A percentile compares a stretch with the other conserved stretches of the same genome.
phyloP scores from a whole-genome alignment of 73 alveolate species.

The Paramecium tetraurelia region DNA sequence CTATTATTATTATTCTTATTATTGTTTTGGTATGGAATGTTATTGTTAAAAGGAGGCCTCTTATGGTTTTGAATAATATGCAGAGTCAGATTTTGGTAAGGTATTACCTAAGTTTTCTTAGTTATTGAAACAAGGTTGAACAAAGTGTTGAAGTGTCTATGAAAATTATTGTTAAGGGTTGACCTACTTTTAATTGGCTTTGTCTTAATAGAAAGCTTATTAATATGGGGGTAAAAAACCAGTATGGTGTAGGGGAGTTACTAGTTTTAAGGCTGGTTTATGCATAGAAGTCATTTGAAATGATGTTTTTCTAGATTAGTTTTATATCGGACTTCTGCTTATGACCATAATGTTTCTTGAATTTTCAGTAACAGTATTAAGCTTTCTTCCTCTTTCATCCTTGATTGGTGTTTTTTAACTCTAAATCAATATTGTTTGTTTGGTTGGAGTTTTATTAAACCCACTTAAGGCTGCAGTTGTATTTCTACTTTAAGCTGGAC shows the following conservation, averaged over 20 bases:
- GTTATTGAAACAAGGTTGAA: not conserved
- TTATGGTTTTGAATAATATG: not conserved
- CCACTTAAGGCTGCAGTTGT: not conserved
- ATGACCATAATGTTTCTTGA: not conserved
- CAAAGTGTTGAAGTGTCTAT: not conserved
- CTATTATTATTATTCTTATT: not conserved
- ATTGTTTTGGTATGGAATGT: not conserved
- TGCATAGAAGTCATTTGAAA: not conserved
- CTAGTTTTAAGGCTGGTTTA: not conserved
- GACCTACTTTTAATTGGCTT: not conserved
- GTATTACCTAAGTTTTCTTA: not conserved
- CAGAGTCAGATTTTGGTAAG: not conserved
- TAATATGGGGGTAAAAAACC: not conserved
- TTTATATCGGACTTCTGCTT: not conserved
- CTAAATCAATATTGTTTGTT: not conserved
- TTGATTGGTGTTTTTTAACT: not conserved
- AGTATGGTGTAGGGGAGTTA: not conserved
- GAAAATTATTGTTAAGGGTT: not conserved
- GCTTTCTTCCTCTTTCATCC: not conserved
- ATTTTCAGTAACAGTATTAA: not conserved
- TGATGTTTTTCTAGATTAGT: not conserved
- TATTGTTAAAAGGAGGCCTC: not conserved
- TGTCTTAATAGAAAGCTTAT: not conserved
- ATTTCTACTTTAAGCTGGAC: not conserved
- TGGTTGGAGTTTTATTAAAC: not conserved